These are phyloP conservation scores for Talaromyces albobiverticillius DNA, from an alignment of 2,329 filamentous ascomycete genomes.

Conservation along the genomic window DNA sequence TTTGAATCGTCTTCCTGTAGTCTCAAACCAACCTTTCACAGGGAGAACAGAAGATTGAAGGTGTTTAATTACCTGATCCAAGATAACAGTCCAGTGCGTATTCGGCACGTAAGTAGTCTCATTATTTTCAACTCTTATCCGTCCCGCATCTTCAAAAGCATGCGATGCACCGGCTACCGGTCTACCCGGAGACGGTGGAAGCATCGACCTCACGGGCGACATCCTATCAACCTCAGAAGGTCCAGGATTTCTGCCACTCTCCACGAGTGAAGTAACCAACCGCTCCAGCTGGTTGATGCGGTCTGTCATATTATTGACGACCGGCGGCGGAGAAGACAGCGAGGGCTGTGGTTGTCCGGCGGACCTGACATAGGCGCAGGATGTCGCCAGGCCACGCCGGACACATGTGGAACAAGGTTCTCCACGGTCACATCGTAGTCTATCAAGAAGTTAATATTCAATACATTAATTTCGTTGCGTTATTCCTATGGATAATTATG, in stretches of 20 bases:
- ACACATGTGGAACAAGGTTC: slow-evolving; percentile 5
- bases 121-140: background rate
- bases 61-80: background rate
- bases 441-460: background rate
- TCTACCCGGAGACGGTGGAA: background rate
- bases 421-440: slow-evolving; percentile 7
- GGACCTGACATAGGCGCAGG: slow-evolving; percentile 5
- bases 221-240: background rate
- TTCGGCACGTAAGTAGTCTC: slow-evolving; percentile 1
- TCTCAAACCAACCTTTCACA: background rate
- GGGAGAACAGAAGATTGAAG: background rate
- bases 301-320: slow-evolving; percentile 3
- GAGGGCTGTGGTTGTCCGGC: background rate
- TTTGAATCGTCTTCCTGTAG: background rate
- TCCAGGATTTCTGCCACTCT: background rate
- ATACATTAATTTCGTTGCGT: too few relatives aligned
- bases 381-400: slow-evolving; percentile 4
- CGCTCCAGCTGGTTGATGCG: slow-evolving; percentile 7
- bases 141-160: background rate
- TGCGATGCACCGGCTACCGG: background rate
- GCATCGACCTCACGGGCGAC: background rate
- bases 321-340: background rate
- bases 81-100: slow-evolving; percentile 3
- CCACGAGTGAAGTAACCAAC: background rate
- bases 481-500: too few relatives aligned